phyloP scores from a whole-genome alignment of 805 yeast genomes.

The Limtongozyma cylindracea region DNA sequence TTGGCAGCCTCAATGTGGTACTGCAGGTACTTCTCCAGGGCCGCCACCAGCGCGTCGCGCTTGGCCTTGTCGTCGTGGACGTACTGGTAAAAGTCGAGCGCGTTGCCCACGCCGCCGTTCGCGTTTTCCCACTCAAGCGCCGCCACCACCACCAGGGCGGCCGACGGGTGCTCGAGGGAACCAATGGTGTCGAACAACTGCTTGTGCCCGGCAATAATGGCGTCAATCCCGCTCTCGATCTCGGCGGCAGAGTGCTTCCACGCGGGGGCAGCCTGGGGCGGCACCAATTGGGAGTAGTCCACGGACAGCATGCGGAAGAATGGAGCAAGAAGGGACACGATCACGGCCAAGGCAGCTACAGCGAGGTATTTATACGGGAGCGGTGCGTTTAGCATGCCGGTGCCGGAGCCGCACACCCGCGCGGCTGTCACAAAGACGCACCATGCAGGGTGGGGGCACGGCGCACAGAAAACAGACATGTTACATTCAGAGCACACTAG shows the following conservation, averaged over 20 bases:
- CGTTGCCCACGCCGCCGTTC: conserved; percentile 17
- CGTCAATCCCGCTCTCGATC: conserved; percentile 15
- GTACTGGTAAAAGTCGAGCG: conserved; percentile 43
- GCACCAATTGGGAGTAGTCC: neutral
- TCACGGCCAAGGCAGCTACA: too few species aligned
- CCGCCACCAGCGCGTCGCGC: conserved; percentile 44
- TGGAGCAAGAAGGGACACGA: too few species aligned
- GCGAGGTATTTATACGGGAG: too few species aligned
- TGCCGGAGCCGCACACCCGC: too few species aligned
- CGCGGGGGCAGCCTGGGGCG: neutral
- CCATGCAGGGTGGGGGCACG: too few species aligned
- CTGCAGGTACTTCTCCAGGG: conserved; percentile 30
- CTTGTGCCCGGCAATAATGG: conserved; percentile 15
- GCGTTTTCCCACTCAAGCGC: conserved; percentile 24
- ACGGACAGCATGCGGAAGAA: too few species aligned
- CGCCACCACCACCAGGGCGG: conserved; percentile 30
- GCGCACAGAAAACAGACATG: too few species aligned
- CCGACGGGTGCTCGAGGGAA: conserved; percentile 17
- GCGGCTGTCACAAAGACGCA: too few species aligned
- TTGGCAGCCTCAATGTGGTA: conserved; percentile 35
- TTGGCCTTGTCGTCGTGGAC: conserved; percentile 39
- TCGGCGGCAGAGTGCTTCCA: conserved; percentile 5
- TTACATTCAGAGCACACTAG: too few species aligned
- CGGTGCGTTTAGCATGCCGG: too few species aligned
- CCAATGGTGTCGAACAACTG: conserved; percentile 29